Percentiles rank a stretch among this genome's conserved stretches.
Conservation (phyloP, 169 alveolate genomes). For the Theileria sp. region DNA sequence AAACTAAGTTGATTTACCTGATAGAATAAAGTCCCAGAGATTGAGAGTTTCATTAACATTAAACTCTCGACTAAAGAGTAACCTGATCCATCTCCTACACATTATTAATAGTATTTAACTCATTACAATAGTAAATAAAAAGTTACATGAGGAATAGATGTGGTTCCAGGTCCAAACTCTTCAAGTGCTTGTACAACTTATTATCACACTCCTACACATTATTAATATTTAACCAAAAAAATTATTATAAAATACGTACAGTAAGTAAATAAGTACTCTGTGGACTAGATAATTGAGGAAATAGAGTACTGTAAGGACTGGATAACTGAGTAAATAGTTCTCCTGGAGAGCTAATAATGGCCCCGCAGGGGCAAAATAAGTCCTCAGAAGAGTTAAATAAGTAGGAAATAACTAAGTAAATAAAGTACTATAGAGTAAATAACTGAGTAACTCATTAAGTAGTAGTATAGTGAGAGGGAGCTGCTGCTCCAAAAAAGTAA, state of each 20-base stretch:
- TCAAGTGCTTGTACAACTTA: slow-evolving; percentile 62
- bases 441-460: too few species aligned
- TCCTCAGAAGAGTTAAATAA: too few species aligned
- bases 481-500: too few species aligned
- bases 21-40: slow-evolving; percentile 68
- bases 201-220: slow-evolving; percentile 54
- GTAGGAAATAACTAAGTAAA: too few species aligned
- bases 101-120: not conserved
- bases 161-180: slow-evolving; percentile 70
- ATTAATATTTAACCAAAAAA: not conserved
- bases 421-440: too few species aligned
- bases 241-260: not conserved
- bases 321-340: too few species aligned
- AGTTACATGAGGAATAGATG: slow-evolving; percentile 69
- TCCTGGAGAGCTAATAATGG: too few species aligned
- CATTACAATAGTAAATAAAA: too few species aligned
- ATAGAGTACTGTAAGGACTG: too few species aligned
- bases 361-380: too few species aligned
- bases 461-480: too few species aligned
- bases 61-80: slow-evolving; percentile 79
- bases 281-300: not conserved
- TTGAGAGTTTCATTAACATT: slow-evolving; percentile 70
- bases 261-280: not conserved
- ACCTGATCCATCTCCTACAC: slow-evolving; percentile 76
- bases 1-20: slow-evolving; percentile 34